A percentile compares a stretch with the other conserved stretches of the same genome.
These are phyloP conservation scores for Trichomonas tenax DNA, from an alignment of 208 protist species.

Conservation along the genomic window DNA sequence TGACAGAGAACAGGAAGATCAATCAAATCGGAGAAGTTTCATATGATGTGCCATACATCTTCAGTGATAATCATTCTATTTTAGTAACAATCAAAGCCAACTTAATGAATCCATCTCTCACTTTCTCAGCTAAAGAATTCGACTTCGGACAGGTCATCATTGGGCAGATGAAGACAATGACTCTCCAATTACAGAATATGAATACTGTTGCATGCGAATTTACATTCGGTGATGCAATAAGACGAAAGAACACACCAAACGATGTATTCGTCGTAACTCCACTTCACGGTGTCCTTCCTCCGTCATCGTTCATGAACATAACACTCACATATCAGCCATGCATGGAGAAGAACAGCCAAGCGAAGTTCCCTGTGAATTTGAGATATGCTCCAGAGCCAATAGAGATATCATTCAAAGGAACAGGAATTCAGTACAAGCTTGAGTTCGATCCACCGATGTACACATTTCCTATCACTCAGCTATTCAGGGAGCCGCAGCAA, in stretches of 20 bases:
- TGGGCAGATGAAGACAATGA: background rate
- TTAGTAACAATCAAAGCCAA: background rate
- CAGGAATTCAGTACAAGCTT: background rate
- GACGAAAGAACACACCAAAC: background rate
- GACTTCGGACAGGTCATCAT: background rate
- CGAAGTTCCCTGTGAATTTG: background rate
- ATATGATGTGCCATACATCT: background rate
- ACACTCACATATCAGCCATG: background rate
- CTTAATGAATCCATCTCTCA: background rate
- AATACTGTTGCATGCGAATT: background rate
- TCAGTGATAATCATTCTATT: background rate
- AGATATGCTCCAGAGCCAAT: background rate
- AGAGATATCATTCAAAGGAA: background rate
- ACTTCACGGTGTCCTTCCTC: background rate
- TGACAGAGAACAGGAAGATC: background rate
- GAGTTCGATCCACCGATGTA: background rate
- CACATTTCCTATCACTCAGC: background rate
- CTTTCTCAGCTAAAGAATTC: background rate
- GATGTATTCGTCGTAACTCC: background rate
- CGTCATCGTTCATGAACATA: conserved; percentile 8
- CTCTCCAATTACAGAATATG: background rate
- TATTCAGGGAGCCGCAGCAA: background rate
- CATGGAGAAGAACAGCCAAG: background rate
- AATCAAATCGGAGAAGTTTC: background rate
- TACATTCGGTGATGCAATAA: background rate